Base-by-base conservation (phyloP, 1,284 basidiomycete genomes). In the Phaffia rhodozyma region DNA sequence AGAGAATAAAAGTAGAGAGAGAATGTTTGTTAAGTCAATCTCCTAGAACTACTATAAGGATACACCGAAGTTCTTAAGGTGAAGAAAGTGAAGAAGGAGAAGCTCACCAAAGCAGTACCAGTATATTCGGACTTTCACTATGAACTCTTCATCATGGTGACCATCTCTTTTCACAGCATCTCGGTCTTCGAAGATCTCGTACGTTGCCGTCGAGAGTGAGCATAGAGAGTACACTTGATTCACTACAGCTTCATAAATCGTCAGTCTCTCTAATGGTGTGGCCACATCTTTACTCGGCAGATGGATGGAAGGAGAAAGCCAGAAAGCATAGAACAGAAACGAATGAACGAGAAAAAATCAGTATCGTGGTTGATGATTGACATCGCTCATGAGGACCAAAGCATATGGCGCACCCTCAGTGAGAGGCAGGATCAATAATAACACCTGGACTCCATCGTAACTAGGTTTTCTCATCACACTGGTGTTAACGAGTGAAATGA, bases 371-470 rank as follows among this genome's bases (percentile, higher is more conserved):
- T 29, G 6, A 27, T 30, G 23, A 27, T 30, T 6, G 1, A 16
- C 25, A 21, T 38, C 16, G 16, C 13, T 16, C 4, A 34, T 43
- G 38, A 16, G 38, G 13, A 56, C 0, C 30, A 23, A 38, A 34
- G 53, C 47, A 29, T n/a, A 38, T 27, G 16, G 73, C 76, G 67
- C 71, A 90, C 89, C 87, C 74, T 88, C 85, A 50, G 89, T 84
- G 50, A 93, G 78, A 7, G 90, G 90, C 64, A 89, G 76, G 30
- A 90, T 75, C 53, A 93, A 79, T 29, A 92, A 75, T 43, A 93
- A 77, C 2, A 83, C 83, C 49, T 87, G 80, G 32, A 90, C 84
- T 16, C 90, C 89, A 68, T 93, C 91, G 84, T 88, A 87, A 3
- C 85, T 82, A 1, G 89, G 89, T 65, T 83, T 83, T n/a, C 90